These are phyloP conservation scores for Puccinia brachypodii DNA, from an alignment of 1,284 basidiomycete species.

Conservation along the genomic window DNA sequence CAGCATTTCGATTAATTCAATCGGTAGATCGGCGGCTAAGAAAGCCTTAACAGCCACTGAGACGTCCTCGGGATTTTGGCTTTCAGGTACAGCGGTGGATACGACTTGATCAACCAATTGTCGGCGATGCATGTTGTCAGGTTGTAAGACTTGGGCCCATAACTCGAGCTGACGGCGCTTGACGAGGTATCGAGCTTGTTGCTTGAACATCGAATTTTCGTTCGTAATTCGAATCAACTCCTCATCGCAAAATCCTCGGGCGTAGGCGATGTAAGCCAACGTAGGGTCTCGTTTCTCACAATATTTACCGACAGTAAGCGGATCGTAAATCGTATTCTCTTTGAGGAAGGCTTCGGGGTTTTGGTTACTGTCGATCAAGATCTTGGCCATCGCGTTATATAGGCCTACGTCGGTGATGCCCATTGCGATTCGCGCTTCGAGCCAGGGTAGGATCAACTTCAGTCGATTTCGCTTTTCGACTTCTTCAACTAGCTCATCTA, in stretches of 20 bases:
- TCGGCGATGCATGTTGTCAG: conserved; percentile 88
- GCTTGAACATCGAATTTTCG: conserved; percentile 99
- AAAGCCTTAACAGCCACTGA: conserved; percentile 99
- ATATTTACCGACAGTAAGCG: conserved; percentile 95
- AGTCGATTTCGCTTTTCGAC: conserved; percentile 94
- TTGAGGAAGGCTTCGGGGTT: conserved; percentile 97
- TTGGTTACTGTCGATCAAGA: conserved; percentile 97
- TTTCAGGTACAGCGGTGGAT: conserved; percentile 92
- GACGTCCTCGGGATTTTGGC: conserved; percentile 97
- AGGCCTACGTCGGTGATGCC: conserved; percentile 89
- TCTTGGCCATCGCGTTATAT: conserved; percentile 97
- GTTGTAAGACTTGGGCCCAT: conserved; percentile 90
- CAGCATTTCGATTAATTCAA: conserved; percentile 93
- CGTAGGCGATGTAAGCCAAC: conserved; percentile 98
- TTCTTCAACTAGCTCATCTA: conserved; percentile 95
- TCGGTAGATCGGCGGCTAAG: conserved; percentile 92
- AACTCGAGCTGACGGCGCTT: conserved; percentile 93
- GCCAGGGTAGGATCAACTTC: conserved; percentile 96
- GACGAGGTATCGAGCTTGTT: conserved; percentile 96
- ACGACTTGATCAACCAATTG: conserved; percentile 94
- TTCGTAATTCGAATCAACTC: conserved; percentile 97
- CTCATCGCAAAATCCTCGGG: conserved; percentile 98
- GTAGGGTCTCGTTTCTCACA: conserved; percentile 99
- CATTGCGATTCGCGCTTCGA: conserved; percentile 85
- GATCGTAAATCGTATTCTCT: conserved; percentile 98